Evolutionary conservation across 805 yeast species (phyloP), one percentile per base, ranked within the genome.

Genomic region (Zygosaccharomyces bailii): DNA sequence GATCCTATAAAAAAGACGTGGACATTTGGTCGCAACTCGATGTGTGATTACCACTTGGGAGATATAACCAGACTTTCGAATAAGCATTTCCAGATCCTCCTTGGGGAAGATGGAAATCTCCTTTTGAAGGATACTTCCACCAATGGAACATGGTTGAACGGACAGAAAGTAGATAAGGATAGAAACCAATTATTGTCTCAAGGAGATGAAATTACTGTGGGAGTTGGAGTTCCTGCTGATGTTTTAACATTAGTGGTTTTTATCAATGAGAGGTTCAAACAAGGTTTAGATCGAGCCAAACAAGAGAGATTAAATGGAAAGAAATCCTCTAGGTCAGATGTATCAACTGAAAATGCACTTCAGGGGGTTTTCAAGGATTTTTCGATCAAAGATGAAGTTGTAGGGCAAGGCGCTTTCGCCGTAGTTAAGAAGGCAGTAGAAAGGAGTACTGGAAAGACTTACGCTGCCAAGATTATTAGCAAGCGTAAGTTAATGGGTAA

Each of bases 341-440:
- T 50, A 7, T 20, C 48, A 4, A 30, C 39, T 13, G 29, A 27
- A 5, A 18, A 43, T 7, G 38, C 40, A 8, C 38, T 45, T 9
- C 34, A 41, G 21, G 89, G 90, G 1, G 80, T 86, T 8, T 73
- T 74, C 55, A 78, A 76, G 46, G 80, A 84, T 56, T 93, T 82
- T 64, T 84, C 86, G 10, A 79, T 91, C 16, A 78, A 83, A 47
- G 86, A 84, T 60, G 96, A 86, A 57, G 82, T 86, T 11, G 86
- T 91, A 1, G 99, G 99, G 1, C 93, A 88, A 56, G 99, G 99
- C n/a, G 98, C 98, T 7, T 91, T 91, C 74, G 98, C 98, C 4
- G 85, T 90, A 1, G 99, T 93, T 21, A 84, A 88, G 53, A 87
- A 87, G 60, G 96, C 95, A 4, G 80, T 90, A 1, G 93, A 89